phyloP scores from a whole-genome alignment of 2,329 filamentous ascomycete genomes.

The Penicillium janthinellum region DNA sequence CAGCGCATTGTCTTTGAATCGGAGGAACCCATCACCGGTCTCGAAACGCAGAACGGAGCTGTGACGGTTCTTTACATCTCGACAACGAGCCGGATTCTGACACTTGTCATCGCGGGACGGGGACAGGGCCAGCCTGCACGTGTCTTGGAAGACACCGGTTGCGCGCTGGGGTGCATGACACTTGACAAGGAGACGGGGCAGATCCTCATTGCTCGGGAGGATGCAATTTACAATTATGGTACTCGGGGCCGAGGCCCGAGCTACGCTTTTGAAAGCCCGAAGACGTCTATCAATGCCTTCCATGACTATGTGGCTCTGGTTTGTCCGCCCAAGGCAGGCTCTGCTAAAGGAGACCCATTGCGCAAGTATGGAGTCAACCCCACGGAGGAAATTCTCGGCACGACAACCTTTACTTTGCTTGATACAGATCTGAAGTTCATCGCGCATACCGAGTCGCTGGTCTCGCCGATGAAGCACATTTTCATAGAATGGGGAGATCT shows the following conservation, averaged over 20 bases:
- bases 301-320: slow-evolving; percentile 85
- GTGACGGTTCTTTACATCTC: slow-evolving; percentile 85
- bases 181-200: slow-evolving; percentile 78
- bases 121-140: slow-evolving; percentile 88
- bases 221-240: slow-evolving; percentile 94
- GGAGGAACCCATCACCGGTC: slow-evolving; percentile 91
- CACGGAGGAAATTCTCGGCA: slow-evolving; percentile 79
- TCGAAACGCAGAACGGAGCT: slow-evolving; percentile 69
- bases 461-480: slow-evolving; percentile 75
- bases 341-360: slow-evolving; percentile 61
- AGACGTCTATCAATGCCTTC: slow-evolving; percentile 77
- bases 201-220: slow-evolving; percentile 87
- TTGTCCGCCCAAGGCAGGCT: slow-evolving; percentile 69
- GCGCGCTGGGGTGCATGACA: slow-evolving; percentile 93
- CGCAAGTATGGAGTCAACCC: slow-evolving; percentile 72
- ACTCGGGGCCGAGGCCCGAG: slow-evolving; percentile 81
- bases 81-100: slow-evolving; percentile 84
- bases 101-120: slow-evolving; percentile 80
- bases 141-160: slow-evolving; percentile 85
- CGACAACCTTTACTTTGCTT: slow-evolving; percentile 85
- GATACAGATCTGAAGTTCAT: slow-evolving; percentile 89
- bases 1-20: slow-evolving; percentile 96
- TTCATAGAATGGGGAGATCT: slow-evolving; percentile 90
- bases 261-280: slow-evolving; percentile 87
- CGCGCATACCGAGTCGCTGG: slow-evolving; percentile 82